A percentile compares a stretch with the other conserved stretches of the same genome.
phyloP scores from a whole-genome alignment of 331 rosid genomes.

The Stylosanthes scabra region DNA sequence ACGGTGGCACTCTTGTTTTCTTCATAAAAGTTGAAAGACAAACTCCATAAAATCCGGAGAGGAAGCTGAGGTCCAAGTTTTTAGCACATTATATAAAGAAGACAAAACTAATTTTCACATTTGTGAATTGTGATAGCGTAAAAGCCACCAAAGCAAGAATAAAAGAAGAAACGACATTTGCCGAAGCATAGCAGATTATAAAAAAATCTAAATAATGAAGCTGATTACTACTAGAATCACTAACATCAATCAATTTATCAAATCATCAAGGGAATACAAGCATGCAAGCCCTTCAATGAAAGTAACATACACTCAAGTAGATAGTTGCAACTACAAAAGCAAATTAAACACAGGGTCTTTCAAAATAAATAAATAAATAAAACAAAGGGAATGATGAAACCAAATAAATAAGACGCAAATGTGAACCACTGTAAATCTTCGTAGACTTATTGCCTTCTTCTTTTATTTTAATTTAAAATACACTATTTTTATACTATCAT shows the following conservation, averaged over 20 bases:
- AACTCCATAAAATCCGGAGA: constrained; percentile 29
- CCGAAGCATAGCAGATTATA: neutral
- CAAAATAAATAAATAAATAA: too few species aligned
- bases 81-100: neutral
- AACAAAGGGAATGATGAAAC: too few species aligned
- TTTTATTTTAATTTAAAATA: too few species aligned
- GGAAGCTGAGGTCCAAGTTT: neutral
- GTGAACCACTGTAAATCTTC: too few species aligned
- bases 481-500: too few species aligned
- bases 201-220: constrained; percentile 12
- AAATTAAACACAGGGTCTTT: too few species aligned
- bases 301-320: too few species aligned
- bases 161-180: neutral
- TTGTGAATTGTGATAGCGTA: neutral
- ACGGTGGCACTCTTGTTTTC: neutral
- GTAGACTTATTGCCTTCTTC: too few species aligned
- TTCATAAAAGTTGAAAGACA: constrained; percentile 23
- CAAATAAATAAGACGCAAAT: too few species aligned
- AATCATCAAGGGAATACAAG: neutral
- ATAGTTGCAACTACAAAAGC: too few species aligned
- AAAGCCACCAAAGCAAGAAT: neutral
- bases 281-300: constrained; percentile 6
- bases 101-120: neutral
- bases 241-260: neutral
- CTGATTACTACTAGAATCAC: neutral